Base-by-base conservation (phyloP, 2,329 filamentous ascomycete species). In the Colletotrichum sp. region DNA sequence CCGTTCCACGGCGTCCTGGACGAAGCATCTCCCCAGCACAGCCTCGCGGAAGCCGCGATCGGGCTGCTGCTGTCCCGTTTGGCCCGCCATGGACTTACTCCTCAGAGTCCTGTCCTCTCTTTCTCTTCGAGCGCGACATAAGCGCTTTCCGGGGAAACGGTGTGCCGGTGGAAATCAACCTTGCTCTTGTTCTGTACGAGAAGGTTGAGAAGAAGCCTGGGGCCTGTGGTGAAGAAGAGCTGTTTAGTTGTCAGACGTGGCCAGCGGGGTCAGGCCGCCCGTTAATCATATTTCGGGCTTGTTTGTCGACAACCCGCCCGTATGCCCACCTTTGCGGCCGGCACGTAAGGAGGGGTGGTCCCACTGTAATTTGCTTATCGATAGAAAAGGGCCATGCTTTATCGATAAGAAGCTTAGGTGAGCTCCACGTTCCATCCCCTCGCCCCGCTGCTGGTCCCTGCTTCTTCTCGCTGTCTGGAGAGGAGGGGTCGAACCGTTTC, bases 1-100 rank as follows among this genome's bases (percentile, higher is more conserved):
- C 66, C 85, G 82, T 36, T 86, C 83, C 8, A 77, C 79, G 32
- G 82, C 82, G 21, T 83, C 84, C 79, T 87, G 85, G 43, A 78
- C 79, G 78, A 85, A 79, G 77, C 85, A 86, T 77, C 77, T 80
- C 48, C 85, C 85, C 38, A 87, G 82, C 16, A 79, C 78, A 69
- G 83, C 69, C 69, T 77, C 75, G 72, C 77, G 77, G 72, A 78
- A 78, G 52, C 74, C 74, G 61, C 76, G 76, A 69, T 68, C 66
- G 18, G 5, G n/a, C 43, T 71, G 21, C 55, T 55, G 18, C 52
- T 71, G 71, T 34, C 61, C 38, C 67, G 63, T 48, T 64, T 61
- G 74, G 18, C 60, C 48, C 66, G 70, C 76, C 76, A 77, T 77
- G 70, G 72, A 76, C 70, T 64, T 67, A 70, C 74, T 71, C 74